Conservation (phyloP, 169 alveolate species). For the Amoebophrya sp. region DNA sequence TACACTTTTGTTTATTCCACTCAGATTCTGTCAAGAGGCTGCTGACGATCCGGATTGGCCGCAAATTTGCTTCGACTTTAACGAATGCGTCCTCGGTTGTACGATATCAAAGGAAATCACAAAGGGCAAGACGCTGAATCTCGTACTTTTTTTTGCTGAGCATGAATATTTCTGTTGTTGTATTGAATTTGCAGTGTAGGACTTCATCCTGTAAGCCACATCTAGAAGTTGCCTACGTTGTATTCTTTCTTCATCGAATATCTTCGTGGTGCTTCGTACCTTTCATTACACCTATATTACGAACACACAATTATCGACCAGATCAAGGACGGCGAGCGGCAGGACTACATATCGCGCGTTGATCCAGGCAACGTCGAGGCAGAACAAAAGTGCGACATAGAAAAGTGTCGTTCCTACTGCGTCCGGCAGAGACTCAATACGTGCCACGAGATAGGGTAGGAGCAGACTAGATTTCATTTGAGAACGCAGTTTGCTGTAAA, state of each 20-base stretch:
- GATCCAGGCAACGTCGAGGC: slow-evolving; percentile 18
- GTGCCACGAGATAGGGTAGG: slow-evolving; percentile 19
- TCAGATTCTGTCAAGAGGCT: neutral
- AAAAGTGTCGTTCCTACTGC: neutral
- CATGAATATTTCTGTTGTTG: neutral
- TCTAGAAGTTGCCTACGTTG: too few relatives aligned
- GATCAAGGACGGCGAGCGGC: neutral
- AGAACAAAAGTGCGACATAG: neutral
- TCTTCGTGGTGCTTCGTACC: too few relatives aligned
- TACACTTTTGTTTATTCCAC: neutral
- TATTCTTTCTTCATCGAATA: too few relatives aligned
- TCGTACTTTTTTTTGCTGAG: neutral
- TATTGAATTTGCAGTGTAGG: too few relatives aligned
- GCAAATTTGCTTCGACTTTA: neutral
- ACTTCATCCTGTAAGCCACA: too few relatives aligned
- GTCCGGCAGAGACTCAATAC: neutral
- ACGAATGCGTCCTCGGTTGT: neutral
- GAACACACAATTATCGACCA: neutral
- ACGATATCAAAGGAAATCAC: neutral
- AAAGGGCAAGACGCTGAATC: neutral
- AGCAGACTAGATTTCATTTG: too few relatives aligned
- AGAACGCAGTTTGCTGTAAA: too few relatives aligned
- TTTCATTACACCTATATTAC: too few relatives aligned
- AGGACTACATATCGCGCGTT: neutral
- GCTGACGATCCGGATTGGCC: neutral